A percentile compares a stretch with the other conserved stretches of the same genome.
Conservation (phyloP, 352 stramenopile species). For the Globisporangium mamillatum region DNA sequence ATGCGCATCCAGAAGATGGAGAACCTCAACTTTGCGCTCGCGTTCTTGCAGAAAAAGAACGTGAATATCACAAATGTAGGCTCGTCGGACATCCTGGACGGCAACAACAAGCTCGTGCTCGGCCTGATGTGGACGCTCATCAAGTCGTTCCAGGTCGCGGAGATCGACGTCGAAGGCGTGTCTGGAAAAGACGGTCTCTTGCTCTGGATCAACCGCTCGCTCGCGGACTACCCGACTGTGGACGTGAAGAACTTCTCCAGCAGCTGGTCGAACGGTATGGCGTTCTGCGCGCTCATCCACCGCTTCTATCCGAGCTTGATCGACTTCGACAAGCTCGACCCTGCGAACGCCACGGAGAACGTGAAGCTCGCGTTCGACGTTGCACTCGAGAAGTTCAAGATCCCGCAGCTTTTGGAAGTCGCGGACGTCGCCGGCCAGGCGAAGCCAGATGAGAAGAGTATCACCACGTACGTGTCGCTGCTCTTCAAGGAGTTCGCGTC, state of each 20-base stretch:
- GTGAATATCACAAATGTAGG: conserved; percentile 91
- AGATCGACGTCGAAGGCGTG: conserved; percentile 88
- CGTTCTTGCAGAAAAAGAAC: conserved; percentile 87
- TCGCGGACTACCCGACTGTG: conserved; percentile 81
- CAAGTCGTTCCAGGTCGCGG: conserved; percentile 85
- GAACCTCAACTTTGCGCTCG: conserved; percentile 90
- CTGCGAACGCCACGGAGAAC: conserved; percentile 64
- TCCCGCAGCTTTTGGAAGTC: conserved; percentile 86
- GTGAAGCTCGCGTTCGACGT: conserved; percentile 85
- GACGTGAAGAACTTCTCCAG: conserved; percentile 88
- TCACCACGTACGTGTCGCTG: conserved; percentile 90
- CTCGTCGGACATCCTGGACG: conserved; percentile 90
- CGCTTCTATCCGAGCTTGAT: conserved; percentile 85
- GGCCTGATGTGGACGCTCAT: conserved; percentile 93
- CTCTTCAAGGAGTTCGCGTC: conserved; percentile 92
- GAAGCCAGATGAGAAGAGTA: conserved; percentile 91
- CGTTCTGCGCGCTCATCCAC: conserved; percentile 90
- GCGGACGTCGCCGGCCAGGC: conserved; percentile 77
- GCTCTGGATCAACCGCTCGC: conserved; percentile 87
- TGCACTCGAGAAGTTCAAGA: conserved; percentile 81
- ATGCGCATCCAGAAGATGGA: conserved; percentile 94
- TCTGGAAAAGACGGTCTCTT: conserved; percentile 88
- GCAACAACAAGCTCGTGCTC: conserved; percentile 90
- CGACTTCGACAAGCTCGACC: conserved; percentile 73
- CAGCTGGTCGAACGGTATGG: conserved; percentile 85